Evolutionary conservation across 257 asterid species (phyloP), one percentile per base, ranked within the genome.

Genomic region (Ophiorrhiza pumila): DNA sequence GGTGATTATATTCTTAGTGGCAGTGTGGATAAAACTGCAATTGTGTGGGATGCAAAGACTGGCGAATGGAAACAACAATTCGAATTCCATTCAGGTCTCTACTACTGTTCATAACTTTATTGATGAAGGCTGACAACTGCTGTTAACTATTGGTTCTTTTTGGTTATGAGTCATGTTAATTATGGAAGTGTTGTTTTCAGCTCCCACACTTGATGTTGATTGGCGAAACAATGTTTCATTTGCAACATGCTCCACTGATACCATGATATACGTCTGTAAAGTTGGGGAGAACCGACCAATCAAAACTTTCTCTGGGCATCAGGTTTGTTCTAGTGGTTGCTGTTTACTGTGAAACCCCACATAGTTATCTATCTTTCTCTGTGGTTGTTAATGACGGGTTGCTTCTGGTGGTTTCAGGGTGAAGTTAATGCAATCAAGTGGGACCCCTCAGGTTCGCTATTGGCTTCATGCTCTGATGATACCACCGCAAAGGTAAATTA

Each of bases 391-490:
- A 32, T 20, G 42, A 42, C 42, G 18, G 14, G 6, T 53, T 80
- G 45, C 71, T 67, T 68, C 76, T 73, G 77, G 31, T 61, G 58
- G 52, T 60, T 77, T 76, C 85, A 94, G 99, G 91, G 90, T 74
- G 97, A 91, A 86, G 97, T 95, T 68, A 95, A 95, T 84, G 98
- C 97, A 74, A 92, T 95, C 82, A 95, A 92, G 91, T 95, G 99
- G 99, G 98, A 95, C 78, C 99, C 98, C 17, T 74, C 96, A n/a
- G 96, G 98, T 60, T 56, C 90, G 47, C 86, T 91, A 73, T 83
- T 95, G 80, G 99, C 99, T 2, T 95, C 99, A 37, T 91, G 99
- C 87, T 91, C 99, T 70, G 98, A 95, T 71, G 99, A 95, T 85
- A 84, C 86, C 77, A 91, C 99, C 1, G 95, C 99, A 25, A 91